Percentiles rank a stretch among this genome's conserved stretches.
Evolutionary conservation across 768 basidiomycete species (phyloP).

Genomic region (Stropharia rugosoannulata): DNA sequence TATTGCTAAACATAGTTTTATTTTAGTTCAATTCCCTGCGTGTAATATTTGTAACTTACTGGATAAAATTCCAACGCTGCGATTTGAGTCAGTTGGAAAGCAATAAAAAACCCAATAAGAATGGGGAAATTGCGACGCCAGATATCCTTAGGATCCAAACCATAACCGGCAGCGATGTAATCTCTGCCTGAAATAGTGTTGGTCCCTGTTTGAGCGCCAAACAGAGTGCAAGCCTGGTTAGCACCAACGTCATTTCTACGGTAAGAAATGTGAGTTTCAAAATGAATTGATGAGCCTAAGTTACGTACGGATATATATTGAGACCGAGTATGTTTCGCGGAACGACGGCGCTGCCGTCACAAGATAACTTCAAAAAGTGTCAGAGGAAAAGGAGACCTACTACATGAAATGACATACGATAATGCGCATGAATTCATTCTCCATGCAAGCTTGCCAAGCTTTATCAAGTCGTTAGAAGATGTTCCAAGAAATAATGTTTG

Average conservation of each 20-base stretch:
- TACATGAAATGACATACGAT: constrained; percentile 40
- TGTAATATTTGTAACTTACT: constrained; percentile 32
- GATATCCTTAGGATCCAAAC: constrained; percentile 46
- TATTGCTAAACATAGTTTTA: constrained; percentile 40
- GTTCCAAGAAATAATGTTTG: background rate
- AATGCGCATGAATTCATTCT: constrained; percentile 82
- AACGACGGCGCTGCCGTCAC: constrained; percentile 63
- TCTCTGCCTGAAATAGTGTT: constrained; percentile 51
- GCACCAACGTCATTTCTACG: constrained; percentile 48
- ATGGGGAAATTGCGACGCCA: constrained; percentile 75
- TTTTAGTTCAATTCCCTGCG: constrained; percentile 6
- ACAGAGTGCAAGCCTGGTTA: constrained; percentile 79
- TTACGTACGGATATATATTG: constrained; percentile 60
- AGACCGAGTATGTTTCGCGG: constrained; percentile 62
- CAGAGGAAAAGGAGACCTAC: background rate
- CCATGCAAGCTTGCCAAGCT: constrained; percentile 78
- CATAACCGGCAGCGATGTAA: constrained; percentile 63
- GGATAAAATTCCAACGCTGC: constrained; percentile 65
- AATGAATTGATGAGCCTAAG: background rate
- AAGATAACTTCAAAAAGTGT: constrained; percentile 48
- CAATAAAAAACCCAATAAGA: constrained; percentile 64
- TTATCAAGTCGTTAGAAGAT: background rate
- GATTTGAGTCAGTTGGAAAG: constrained; percentile 70
- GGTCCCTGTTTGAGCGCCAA: constrained; percentile 60
- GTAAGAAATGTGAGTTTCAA: background rate